Base-by-base conservation (phyloP, 208 protist species). In the Strigomonas culicis region DNA sequence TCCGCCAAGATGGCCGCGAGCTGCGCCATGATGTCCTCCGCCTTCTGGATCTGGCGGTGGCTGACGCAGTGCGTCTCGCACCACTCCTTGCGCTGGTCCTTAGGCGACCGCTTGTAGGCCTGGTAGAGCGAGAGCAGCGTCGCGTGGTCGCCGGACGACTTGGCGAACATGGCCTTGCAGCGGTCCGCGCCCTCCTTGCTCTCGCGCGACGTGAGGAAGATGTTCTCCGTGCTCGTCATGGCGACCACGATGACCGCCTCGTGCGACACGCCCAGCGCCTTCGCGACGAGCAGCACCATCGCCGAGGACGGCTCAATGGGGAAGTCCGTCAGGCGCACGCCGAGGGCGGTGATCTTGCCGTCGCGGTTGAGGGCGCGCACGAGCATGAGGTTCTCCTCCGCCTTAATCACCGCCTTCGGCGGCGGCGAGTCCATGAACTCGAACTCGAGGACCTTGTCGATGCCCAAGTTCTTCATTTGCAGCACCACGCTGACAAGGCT, bases 391-490 rank as follows among this genome's bases (percentile, higher is more conserved):
- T 82, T 87, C 61, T 99, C 86, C 71, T 98, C 87, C 0, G 97
- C 97, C 43, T 87, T 83, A 21, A 91, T 77, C 0, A 99, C 76
- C 4, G 96, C 87, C 59, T 88, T 79, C 4, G 70, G 77, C 22
- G 65, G 89, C 46, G 99, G 98, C 46, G 91, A 89, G 77, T 99
- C 98, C 97, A 99, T 98, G 60, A 99, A 99, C 72, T 99, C 97
- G 82, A 99, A 99, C 30, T 93, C 67, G 25, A 98, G 75, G 31
- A 99, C 86, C 71, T 99, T 91, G 62, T 98, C 73, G 56, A 99
- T 99, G 50, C 94, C 88, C 6, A 99, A 83, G n/a, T 74, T 90
- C 60, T 97, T 97, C 80, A 97, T 88, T 36, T 98, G 73, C 7
- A 99, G 80, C 25, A 99, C 96, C 0, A 99, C 97, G 68, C 98